phyloP scores from a whole-genome alignment of 345 rosid species.

The Jatropha curcas region DNA sequence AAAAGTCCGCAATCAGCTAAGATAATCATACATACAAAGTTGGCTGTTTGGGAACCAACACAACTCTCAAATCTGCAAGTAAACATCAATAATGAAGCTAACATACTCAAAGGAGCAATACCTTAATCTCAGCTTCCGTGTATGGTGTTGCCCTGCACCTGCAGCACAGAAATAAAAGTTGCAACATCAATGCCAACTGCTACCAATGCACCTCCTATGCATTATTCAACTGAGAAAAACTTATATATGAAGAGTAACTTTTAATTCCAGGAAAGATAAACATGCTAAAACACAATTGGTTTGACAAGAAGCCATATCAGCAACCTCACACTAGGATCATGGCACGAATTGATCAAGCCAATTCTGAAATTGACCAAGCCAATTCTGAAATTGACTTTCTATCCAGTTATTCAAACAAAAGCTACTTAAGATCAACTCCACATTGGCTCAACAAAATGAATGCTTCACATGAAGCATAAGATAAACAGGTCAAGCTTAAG shows the following conservation, averaged over 20 bases:
- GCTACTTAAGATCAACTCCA: background rate
- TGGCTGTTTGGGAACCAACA: background rate
- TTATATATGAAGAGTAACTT: background rate
- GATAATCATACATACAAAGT: background rate
- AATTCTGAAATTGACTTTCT: background rate
- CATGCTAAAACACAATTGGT: too few relatives aligned
- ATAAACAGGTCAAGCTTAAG: background rate
- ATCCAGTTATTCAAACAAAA: background rate
- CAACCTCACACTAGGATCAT: too few relatives aligned
- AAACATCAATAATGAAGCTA: background rate
- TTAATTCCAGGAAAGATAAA: background rate
- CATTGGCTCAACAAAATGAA: background rate
- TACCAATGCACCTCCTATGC: background rate
- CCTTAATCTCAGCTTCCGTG: conserved; percentile 96
- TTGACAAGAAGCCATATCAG: too few relatives aligned
- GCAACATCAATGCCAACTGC: background rate
- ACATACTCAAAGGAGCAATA: conserved; percentile 21
- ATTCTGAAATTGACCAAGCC: too few relatives aligned
- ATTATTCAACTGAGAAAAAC: background rate
- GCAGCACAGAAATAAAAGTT: conserved; percentile 17
- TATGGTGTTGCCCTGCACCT: conserved; percentile 73
- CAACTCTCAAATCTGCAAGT: background rate
- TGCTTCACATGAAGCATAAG: background rate
- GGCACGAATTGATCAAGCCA: too few relatives aligned
- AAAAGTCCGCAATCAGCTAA: background rate